A percentile compares a stretch with the other conserved stretches of the same genome.
Evolutionary conservation across 2,329 filamentous ascomycete species (phyloP).

Genomic region (Pyrenophora graminea): DNA sequence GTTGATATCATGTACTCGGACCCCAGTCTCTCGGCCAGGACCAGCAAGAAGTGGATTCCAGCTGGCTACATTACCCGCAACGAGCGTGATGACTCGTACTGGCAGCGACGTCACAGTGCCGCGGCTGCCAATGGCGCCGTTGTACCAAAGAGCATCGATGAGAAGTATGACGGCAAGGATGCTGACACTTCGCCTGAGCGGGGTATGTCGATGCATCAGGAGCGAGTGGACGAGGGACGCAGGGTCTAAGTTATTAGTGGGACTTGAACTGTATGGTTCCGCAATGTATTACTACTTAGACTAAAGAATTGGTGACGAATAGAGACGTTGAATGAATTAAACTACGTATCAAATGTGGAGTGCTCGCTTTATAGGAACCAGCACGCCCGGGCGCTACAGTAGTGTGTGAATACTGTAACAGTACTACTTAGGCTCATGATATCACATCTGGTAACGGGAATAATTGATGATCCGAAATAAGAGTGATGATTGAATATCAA

Average conservation of each 20-base stretch:
- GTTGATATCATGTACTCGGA: conserved; percentile 44
- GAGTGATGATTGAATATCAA: too few species aligned
- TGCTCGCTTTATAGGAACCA: too few species aligned
- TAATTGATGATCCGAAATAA: too few species aligned
- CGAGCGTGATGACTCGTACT: conserved; percentile 35
- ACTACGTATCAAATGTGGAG: too few species aligned
- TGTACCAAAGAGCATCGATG: conserved; percentile 14
- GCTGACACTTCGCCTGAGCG: conserved; percentile 25
- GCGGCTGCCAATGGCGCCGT: conserved; percentile 14
- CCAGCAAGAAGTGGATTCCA: conserved; percentile 43
- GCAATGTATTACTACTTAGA: too few species aligned
- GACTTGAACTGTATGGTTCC: background rate
- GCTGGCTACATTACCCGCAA: conserved; percentile 37
- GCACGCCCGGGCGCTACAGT: too few species aligned
- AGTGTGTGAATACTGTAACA: too few species aligned
- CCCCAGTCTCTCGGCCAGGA: conserved; percentile 29
- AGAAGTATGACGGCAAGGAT: conserved; percentile 27
- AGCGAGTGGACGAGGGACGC: conserved; percentile 15
- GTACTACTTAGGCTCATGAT: too few species aligned
- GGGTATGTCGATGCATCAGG: conserved; percentile 28
- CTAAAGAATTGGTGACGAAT: too few species aligned
- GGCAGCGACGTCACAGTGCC: conserved; percentile 30
- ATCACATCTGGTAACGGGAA: too few species aligned
- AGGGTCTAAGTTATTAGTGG: background rate
- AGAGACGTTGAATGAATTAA: too few species aligned